Conservation (phyloP, 768 basidiomycete genomes). For the Coprinopsis sp. region DNA sequence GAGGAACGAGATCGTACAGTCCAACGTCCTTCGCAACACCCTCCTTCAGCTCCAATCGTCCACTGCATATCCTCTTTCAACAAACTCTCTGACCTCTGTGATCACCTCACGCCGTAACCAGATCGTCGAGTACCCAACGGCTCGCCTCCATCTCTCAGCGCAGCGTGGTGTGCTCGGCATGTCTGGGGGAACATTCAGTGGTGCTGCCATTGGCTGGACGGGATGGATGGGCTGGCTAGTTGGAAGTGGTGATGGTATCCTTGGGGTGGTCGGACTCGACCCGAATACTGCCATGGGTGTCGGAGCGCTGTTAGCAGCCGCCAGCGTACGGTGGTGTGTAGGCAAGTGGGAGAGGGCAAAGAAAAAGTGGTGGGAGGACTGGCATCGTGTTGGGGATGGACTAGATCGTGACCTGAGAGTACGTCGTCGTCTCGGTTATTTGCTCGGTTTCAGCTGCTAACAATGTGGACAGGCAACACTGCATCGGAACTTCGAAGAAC, state of each 20-base stretch:
- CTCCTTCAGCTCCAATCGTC: conserved; percentile 49
- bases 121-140: conserved; percentile 51
- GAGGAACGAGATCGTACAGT: conserved; percentile 29
- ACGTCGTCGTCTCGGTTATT: conserved; percentile 12
- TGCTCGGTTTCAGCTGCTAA: conserved; percentile 4
- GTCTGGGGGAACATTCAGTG: conserved; percentile 42
- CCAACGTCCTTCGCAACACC: conserved; percentile 54
- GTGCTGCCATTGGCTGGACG: conserved; percentile 54
- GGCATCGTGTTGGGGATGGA: conserved; percentile 55
- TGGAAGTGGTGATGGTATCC: conserved; percentile 35
- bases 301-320: conserved; percentile 46
- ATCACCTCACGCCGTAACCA: conserved; percentile 48
- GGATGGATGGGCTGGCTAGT: conserved; percentile 52
- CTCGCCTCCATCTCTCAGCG: conserved; percentile 57
- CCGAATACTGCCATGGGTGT: conserved; percentile 55
- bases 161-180: conserved; percentile 53
- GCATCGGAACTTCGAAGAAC: conserved; percentile 42
- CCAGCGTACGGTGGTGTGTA: conserved; percentile 57
- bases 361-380: conserved; percentile 64
- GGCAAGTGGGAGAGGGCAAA: conserved; percentile 68
- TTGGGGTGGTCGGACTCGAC: conserved; percentile 40
- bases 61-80: conserved; percentile 40
- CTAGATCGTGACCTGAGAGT: conserved; percentile 64
- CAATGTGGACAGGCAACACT: conserved; percentile 37
- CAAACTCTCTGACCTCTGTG: conserved; percentile 45